Base-by-base conservation (phyloP, 768 basidiomycete species). In the Mycena leptocephala region DNA sequence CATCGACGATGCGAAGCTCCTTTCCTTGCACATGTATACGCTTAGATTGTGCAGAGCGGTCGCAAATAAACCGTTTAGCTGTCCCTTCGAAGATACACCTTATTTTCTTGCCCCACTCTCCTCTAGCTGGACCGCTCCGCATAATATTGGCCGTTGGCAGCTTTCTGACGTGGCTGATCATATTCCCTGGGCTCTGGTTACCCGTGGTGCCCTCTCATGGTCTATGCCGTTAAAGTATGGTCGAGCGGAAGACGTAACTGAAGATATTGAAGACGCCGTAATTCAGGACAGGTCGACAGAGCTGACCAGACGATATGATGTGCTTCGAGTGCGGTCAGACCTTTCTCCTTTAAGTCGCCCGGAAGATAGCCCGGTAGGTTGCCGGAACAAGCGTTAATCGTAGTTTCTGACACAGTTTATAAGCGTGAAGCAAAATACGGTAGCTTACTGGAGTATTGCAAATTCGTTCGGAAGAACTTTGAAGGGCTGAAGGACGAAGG, bases 201-300 rank as follows among this genome's bases (percentile, higher is more conserved):
- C 84, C 37, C 82, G 88, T 28, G 93, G 90, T 5, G 91, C 89
- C 10, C 83, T 87, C 59, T 84, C 88, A 32, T 94, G 91, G 88
- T 87, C 88, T 59, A 84, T 86, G 11, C 87, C 89, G 4, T 86
- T 96, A 28, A 86, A 86, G 61, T 80, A 79, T 55, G 84, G 85
- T 9, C 79, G 82, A 20, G 39, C 86, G 18, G 83, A 87, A 66
- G 80, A 83, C 10, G 79, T 90, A 26, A 85, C 87, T 37, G 83
- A 86, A 43, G 91, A 89, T 62, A 82, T 94, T 24, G 80, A 88
- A 63, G 94, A 95, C 79, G 90, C 92, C 30, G 85, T 97, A 26
- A 86, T 97, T 39, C 94, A 95, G 83, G 95, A 96, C 79, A 88
- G 95, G 72, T 88, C 87, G 85, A 90, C 91, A n/a, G 95, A 95